Base-by-base conservation (phyloP, 2,329 filamentous ascomycete species). In the Colletotrichum navitas region DNA sequence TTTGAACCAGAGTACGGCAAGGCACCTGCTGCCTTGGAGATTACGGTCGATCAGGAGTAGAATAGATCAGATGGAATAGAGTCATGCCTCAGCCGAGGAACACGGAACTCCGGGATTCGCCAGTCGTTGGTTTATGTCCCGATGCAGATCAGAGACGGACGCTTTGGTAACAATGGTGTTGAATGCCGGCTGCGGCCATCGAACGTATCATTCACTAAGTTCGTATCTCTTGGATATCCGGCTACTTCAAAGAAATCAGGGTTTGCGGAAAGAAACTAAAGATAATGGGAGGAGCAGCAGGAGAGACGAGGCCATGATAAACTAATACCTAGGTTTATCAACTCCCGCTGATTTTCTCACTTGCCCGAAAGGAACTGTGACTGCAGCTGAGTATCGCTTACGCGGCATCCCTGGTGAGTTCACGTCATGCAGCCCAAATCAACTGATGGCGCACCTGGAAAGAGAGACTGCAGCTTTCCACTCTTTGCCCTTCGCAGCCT, bases 401-500 rank as follows among this genome's bases (percentile, higher is more conserved):
- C 52, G 61, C 49, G 18, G 26, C 36, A 54, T 63, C 61, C 36
- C 34, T 26, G 34, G 18, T 16, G 21, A 8, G n/a, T 54, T 36
- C 60, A 24, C 36, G 26, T 45, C 61, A 63, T 63, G 36, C 52
- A 34, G 24, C 24, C 24, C 36, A 45, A 29, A 26, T 54, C 47
- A 43, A 49, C 47, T 26, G 12, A 63, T 54, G 60, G 60, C 36
- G 47, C 60, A 63, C 24, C 47, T 34, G 14, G 21, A 51, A 26
- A 26, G 43, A 62, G 47, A 41, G 24, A 18, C 36, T 41, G 26
- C 34, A 32, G 58, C 4, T 45, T 24, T 45, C 12, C 45, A 18
- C 32, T 14, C n/a, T 14, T 51, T 8, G 29, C 39, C 29, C 60
- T 8, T 51, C 36, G 49, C 26, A 63, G 61, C 49, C 61, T 63